Percentiles rank a stretch among this genome's conserved stretches.
Conservation (phyloP, 352 stramenopile species). For the Pythium phragmiticola region DNA sequence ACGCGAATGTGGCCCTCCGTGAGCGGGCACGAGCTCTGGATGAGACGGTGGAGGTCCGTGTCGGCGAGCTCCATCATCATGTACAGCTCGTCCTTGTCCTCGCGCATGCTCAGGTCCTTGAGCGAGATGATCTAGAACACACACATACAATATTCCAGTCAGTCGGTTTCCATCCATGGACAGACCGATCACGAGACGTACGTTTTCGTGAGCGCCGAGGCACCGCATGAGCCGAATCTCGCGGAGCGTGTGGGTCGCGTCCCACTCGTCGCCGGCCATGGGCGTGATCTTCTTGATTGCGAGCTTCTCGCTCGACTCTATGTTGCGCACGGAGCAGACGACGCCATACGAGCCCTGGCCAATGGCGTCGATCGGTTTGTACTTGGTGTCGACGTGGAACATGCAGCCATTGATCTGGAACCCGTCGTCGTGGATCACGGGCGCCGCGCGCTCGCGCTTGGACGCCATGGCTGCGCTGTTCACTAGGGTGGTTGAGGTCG, state of each 20-base stretch:
- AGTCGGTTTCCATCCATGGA: not conserved
- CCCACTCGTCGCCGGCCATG: conserved; percentile 88
- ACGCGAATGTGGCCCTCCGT: conserved; percentile 80
- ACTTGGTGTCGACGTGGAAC: conserved; percentile 82
- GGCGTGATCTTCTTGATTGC: conserved; percentile 94
- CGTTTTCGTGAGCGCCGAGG: conserved; percentile 87
- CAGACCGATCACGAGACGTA: conserved; percentile 26
- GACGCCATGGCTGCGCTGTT: conserved; percentile 23
- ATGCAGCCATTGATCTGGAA: conserved; percentile 84
- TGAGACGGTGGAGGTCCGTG: conserved; percentile 90
- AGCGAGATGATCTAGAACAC: conserved; percentile 80
- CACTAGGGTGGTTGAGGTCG: not conserved
- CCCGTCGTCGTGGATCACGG: conserved; percentile 64
- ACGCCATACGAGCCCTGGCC: conserved; percentile 93
- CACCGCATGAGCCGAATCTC: conserved; percentile 91
- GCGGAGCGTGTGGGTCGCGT: conserved; percentile 90
- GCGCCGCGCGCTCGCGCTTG: conserved; percentile 57
- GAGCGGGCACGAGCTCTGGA: conserved; percentile 85
- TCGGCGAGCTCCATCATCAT: conserved; percentile 96
- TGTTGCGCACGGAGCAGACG: conserved; percentile 86
- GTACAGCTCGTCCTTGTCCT: conserved; percentile 93
- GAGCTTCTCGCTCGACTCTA: conserved; percentile 63
- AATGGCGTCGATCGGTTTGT: conserved; percentile 84
- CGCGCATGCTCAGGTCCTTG: conserved; percentile 89
- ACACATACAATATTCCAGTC: not conserved